Evolutionary conservation across 352 stramenopile genomes (phyloP), one percentile per base, ranked within the genome.

Genomic region (Globisporangium polare): DNA sequence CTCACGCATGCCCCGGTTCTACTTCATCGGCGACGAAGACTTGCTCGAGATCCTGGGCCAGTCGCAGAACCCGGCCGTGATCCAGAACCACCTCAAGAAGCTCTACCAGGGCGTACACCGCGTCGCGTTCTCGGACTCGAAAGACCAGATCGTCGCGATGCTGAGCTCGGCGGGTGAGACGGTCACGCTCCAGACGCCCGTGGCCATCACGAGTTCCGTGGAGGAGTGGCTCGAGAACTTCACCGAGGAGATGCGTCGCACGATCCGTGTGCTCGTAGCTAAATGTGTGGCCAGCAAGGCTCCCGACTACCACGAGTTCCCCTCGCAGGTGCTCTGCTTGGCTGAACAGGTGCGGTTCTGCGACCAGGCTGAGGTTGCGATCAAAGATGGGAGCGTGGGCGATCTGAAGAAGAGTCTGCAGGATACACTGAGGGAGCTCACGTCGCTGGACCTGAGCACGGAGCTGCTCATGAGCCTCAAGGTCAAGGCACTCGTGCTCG

Each of bases 1-100:
- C 3, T 89, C 83, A 7, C 73, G 75, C 6, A 96, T 99, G 75
- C 95, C 95, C n/a, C 82, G 95, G 2, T 98, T 98, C 65, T 98
- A 98, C 69, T 98, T 99, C 58, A 97, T 98, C 55, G 94, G 94
- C 15, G 92, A 99, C 46, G 95, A 98, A 65, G 95, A 98, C 59
- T 53, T 99, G 53, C 76, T 98, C 6, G 95, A 99, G 62, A 98
- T 98, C 57, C 77, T 99, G 22, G 94, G 94, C 0, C 94, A 98
- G 61, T 83, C 87, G 24, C 84, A 97, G 61, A 97, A 98, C 64
- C 91, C 94, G 0, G 72, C 74, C 0, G 91, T 98, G 58, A 98
- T 99, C 53, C 95, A 98, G 66, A 92, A 75, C 50, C 95, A 99
- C 66, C 68, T 99, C 2, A 98, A 98, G 71, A 99, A 98, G 62